phyloP scores from a whole-genome alignment of 352 stramenopile genomes.

The Plasmopara muralis region DNA sequence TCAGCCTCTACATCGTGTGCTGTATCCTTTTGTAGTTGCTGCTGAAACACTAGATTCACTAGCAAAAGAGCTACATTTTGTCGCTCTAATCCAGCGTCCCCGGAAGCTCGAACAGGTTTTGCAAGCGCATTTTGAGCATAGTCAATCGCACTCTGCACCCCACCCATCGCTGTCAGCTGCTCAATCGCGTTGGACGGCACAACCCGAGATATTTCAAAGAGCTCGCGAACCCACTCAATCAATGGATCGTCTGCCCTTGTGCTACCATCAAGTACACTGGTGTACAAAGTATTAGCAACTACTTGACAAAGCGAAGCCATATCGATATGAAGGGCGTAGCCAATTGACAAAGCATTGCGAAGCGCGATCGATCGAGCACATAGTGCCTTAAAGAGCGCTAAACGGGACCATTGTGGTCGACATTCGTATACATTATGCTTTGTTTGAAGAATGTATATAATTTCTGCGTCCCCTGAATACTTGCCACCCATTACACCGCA shows the following conservation, averaged over 20 bases:
- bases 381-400: constrained; percentile 74
- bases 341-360: constrained; percentile 70
- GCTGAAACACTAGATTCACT: constrained; percentile 51
- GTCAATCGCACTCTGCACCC: constrained; percentile 45
- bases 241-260: constrained; percentile 19
- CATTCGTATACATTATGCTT: constrained; percentile 82
- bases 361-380: constrained; percentile 48
- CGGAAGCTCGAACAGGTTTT: constrained; percentile 25
- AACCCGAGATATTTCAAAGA: constrained; percentile 66
- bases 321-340: constrained; percentile 79
- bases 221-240: constrained; percentile 64
- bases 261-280: constrained; percentile 23
- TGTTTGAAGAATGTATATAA: constrained; percentile 81
- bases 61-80: constrained; percentile 46
- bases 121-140: constrained; percentile 51
- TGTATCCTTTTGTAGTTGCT: constrained; percentile 37
- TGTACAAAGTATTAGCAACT: constrained; percentile 72
- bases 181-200: constrained; percentile 60
- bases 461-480: constrained; percentile 35
- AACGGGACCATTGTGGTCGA: constrained; percentile 73
- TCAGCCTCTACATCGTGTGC: constrained; percentile 9
- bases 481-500: constrained; percentile 12
- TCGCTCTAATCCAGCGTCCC: constrained; percentile 35
- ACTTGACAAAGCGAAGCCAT: constrained; percentile 84
- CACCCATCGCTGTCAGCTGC: constrained; percentile 55